Base-by-base conservation (phyloP, 2,329 filamentous ascomycete genomes). In the Iodosphaeria phyllophila region DNA sequence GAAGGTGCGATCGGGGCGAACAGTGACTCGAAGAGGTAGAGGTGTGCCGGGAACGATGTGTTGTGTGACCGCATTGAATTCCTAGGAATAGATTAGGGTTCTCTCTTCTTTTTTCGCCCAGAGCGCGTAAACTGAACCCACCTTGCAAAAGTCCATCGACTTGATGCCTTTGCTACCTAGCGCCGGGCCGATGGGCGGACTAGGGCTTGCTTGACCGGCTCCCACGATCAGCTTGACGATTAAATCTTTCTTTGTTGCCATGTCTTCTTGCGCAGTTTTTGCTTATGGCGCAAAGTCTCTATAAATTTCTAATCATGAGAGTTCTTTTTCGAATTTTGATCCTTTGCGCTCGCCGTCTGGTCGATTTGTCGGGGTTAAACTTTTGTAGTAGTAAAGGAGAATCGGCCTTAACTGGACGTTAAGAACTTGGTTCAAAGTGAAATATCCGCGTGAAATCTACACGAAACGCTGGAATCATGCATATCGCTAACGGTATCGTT, bases 61-160 rank as follows among this genome's bases (percentile, higher is more conserved):
- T 28, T 79, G 71, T 26, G 89, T 98, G 41, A 84, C 64, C 17
- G 86, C 86, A 48, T 95, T 95, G 66, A 95, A 95, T 54, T 95
- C 89, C 86, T 95, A 38, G 3, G 26, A 18, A 10, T 8, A 33
- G 19, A 28, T 28, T 23, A 37, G 33, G 29, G 34, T 33, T 30
- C n/a, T n/a, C n/a, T 12, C 10, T 15, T 15, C 7, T 3, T 5
- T 10, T 8, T 3, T 12, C 8, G 19, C 18, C 10, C 23, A 26
- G 11, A 16, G 18, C 15, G 11, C 11, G 16, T 9, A 20, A 3
- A 22, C 11, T 9, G 16, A 14, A 18, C 35, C 27, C 18, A 92
- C 86, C 66, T 95, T 95, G 71, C 89, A 95, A 51, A 95, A 98
- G 55, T 98, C 89, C 75, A 98, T 98, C 30, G 79, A 91, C 61